Percentiles rank a stretch among this genome's conserved stretches.
Evolutionary conservation across 495 filamentous ascomycete genomes (phyloP).

Genomic region (Glarea lozoyensis): DNA sequence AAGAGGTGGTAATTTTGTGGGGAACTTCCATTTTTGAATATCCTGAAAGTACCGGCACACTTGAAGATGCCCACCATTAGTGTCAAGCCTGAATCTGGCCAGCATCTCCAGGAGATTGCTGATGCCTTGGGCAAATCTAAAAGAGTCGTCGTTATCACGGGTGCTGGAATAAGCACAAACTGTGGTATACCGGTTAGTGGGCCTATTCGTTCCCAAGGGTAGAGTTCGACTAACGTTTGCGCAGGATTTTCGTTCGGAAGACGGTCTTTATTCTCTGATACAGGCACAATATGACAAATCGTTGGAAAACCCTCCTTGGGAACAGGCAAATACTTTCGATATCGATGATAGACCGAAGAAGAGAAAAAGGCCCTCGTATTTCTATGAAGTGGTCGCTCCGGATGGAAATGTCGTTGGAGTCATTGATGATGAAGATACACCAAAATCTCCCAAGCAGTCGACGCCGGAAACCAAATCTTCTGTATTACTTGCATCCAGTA

Average conservation of each 20-base stretch:
- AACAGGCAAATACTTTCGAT: slow-evolving; percentile 25
- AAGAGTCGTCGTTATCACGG: slow-evolving; percentile 59
- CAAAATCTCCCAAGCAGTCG: neutral
- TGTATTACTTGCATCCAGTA: slow-evolving; percentile 4
- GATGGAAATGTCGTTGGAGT: slow-evolving; percentile 15
- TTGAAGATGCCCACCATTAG: slow-evolving; percentile 51
- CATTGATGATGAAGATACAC: slow-evolving; percentile 8
- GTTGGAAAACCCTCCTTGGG: slow-evolving; percentile 21
- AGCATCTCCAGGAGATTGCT: slow-evolving; percentile 51
- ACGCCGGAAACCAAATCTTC: neutral
- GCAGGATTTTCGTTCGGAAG: slow-evolving; percentile 63
- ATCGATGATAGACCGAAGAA: slow-evolving; percentile 34
- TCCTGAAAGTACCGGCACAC: too few relatives aligned
- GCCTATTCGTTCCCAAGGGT: neutral
- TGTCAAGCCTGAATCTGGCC: slow-evolving; percentile 36
- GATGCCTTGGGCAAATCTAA: slow-evolving; percentile 48
- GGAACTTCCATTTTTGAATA: too few relatives aligned
- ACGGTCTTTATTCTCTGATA: slow-evolving; percentile 61
- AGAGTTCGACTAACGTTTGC: neutral
- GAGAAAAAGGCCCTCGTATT: slow-evolving; percentile 22
- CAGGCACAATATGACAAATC: slow-evolving; percentile 51
- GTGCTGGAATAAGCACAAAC: slow-evolving; percentile 65
- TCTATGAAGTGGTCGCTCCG: slow-evolving; percentile 11
- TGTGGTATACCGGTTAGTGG: slow-evolving; percentile 58
- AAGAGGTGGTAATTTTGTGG: too few relatives aligned